Percentiles rank a stretch among this genome's conserved stretches.
These are phyloP conservation scores for Calonectria fujianensis DNA, from an alignment of 2,329 filamentous ascomycete genomes.

Conservation along the genomic window DNA sequence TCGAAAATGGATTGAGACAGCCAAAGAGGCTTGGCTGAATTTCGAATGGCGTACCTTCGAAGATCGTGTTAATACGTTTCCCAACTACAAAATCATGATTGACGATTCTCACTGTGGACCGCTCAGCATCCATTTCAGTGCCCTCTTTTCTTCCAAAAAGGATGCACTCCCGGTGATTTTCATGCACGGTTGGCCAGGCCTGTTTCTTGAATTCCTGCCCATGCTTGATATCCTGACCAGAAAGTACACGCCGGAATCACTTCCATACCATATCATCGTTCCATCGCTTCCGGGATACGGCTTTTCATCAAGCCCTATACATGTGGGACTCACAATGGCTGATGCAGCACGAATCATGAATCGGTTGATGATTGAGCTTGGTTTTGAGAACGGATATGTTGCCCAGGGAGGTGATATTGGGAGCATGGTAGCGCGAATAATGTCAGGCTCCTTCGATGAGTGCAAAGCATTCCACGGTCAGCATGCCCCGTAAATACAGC, in stretches of 20 bases:
- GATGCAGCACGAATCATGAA: slow-evolving; percentile 65
- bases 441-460: neutral
- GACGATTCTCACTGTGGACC: neutral
- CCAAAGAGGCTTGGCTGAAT: neutral
- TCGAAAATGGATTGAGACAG: neutral
- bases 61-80: neutral
- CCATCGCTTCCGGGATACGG: slow-evolving; percentile 74
- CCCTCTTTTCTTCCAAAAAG: slow-evolving; percentile 70
- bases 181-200: slow-evolving; percentile 26
- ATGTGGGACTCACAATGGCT: slow-evolving; percentile 56
- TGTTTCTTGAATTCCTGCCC: slow-evolving; percentile 29
- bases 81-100: neutral
- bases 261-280: slow-evolving; percentile 75
- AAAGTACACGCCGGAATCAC: slow-evolving; percentile 68
- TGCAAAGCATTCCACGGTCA: slow-evolving; percentile 4
- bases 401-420: slow-evolving; percentile 77
- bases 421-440: slow-evolving; percentile 44
- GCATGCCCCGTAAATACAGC: neutral
- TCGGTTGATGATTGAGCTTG: slow-evolving; percentile 71
- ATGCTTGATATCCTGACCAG: neutral
- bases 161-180: slow-evolving; percentile 36
- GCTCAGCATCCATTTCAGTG: slow-evolving; percentile 69
- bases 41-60: neutral
- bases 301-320: slow-evolving; percentile 68
- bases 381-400: slow-evolving; percentile 70